A percentile compares a stretch with the other conserved stretches of the same genome.
Evolutionary conservation across 331 rosid genomes (phyloP).

Genomic region (Cydonia oblonga): DNA sequence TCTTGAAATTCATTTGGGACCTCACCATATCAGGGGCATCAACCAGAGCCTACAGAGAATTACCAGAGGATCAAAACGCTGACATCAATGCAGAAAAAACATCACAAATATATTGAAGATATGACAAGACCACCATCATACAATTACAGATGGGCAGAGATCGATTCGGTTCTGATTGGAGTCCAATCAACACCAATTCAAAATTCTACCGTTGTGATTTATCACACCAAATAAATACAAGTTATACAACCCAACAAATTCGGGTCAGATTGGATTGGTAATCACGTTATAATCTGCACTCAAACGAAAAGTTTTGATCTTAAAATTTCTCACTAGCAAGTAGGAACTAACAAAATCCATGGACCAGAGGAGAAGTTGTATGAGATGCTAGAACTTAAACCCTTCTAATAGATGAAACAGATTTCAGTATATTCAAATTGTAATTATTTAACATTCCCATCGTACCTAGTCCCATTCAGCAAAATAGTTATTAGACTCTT

Average conservation of each 20-base stretch:
- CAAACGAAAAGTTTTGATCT: not conserved
- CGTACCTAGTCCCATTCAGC: too few species aligned
- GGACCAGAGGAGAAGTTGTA: not conserved
- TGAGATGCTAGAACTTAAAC: not conserved
- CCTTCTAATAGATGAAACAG: not conserved
- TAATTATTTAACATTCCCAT: not conserved
- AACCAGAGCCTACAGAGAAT: constrained; percentile 60
- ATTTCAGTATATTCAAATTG: not conserved
- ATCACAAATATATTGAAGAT: not conserved
- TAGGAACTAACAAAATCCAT: not conserved
- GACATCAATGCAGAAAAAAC: not conserved
- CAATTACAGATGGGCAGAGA: not conserved
- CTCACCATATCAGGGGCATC: constrained; percentile 89
- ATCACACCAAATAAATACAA: too few species aligned
- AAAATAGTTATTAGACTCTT: too few species aligned
- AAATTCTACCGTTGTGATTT: not conserved
- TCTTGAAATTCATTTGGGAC: constrained; percentile 67
- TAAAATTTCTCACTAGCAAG: not conserved
- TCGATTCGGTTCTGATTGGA: not conserved
- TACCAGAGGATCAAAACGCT: not conserved
- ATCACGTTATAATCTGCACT: not conserved
- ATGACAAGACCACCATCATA: not conserved
- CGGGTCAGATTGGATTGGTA: not conserved
- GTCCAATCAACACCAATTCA: not conserved
- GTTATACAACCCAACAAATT: not conserved